Base-by-base conservation (phyloP, 2,329 filamentous ascomycete species). In the Verticillium albo-atrum region DNA sequence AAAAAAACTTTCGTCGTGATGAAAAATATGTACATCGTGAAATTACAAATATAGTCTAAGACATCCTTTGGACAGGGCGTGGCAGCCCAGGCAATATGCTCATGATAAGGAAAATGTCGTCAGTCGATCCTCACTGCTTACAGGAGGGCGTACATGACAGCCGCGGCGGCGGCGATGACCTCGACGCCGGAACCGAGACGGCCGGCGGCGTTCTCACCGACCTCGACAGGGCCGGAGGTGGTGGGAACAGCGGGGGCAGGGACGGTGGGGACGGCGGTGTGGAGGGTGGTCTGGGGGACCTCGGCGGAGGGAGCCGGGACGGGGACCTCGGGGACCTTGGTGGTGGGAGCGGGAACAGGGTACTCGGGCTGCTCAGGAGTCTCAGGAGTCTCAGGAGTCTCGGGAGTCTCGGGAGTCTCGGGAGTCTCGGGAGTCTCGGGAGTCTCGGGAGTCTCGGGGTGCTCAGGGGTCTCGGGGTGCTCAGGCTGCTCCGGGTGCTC, bases 121-220 rank as follows among this genome's bases (percentile, higher is more conserved):
- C 25, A 30, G 26, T 6, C n/a, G 6, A 4, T 7, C 4, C 30
- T 32, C 15, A 35, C 32, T 57, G 54, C 32, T 57, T 51, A 57
- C 37, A 57, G 55, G n/a, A 57, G 55, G 42, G 55, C 55, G 42
- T 32, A 57, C 55, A 57, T 51, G 55, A 57, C 28, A 3, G 37
- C 55, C 6, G 55, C 55, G 14, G 55, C 55, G 55, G 55, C 55
- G 28, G 23, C 55, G 42, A 57, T 25, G 55, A 28, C 37, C 55
- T 57, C 55, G 27, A 57, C 15, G 28, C 55, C 55, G 27, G 55
- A 57, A 42, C 55, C 55, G 55, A 57, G 42, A 42, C 55, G 55
- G 37, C 30, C 27, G 28, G 55, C 55, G 20, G 55, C 55, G 42
- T 42, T 42, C n/a, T 42, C 35, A 25, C 42, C 34, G 42, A 57